phyloP scores from a whole-genome alignment of 441 rosid genomes.

The Gossypium davidsonii region DNA sequence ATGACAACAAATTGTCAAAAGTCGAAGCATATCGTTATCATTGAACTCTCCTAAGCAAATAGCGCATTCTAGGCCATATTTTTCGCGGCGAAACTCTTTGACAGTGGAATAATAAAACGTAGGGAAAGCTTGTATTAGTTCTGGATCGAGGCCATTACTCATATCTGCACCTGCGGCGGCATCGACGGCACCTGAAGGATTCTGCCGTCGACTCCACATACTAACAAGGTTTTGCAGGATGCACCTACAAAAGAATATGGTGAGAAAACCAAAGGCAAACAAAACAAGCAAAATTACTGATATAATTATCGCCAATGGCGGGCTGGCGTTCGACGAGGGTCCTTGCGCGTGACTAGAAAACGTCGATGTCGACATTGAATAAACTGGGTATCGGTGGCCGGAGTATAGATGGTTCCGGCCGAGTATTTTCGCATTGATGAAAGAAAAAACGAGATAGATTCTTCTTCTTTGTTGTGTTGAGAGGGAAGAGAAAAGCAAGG shows the following conservation, averaged over 20 bases:
- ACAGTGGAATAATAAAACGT: conserved; percentile 55
- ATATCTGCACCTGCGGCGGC: conserved; percentile 7
- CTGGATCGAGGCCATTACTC: conserved; percentile 55
- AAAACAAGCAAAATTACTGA: conserved; percentile 44
- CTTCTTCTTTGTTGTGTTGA: background rate
- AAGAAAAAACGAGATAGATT: background rate
- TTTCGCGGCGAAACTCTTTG: conserved; percentile 49
- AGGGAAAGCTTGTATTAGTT: conserved; percentile 52
- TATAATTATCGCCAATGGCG: conserved; percentile 42
- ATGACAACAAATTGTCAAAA: conserved; percentile 67
- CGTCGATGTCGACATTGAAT: conserved; percentile 38
- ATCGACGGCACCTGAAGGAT: conserved; percentile 25
- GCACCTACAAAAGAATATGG: conserved; percentile 56
- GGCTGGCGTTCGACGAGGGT: conserved; percentile 21
- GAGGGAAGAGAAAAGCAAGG: conserved; percentile 19
- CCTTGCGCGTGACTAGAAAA: background rate
- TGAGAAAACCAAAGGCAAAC: conserved; percentile 43
- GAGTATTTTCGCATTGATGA: conserved; percentile 29
- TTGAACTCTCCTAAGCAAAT: conserved; percentile 72
- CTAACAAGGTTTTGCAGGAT: conserved; percentile 31
- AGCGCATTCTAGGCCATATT: conserved; percentile 72
- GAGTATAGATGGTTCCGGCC: conserved; percentile 43
- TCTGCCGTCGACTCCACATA: conserved; percentile 36
- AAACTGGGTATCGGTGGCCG: conserved; percentile 29
- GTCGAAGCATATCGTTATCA: conserved; percentile 54